Evolutionary conservation across 2,329 filamentous ascomycete species (phyloP).

Genomic region (Ophiostoma fasciatum): DNA sequence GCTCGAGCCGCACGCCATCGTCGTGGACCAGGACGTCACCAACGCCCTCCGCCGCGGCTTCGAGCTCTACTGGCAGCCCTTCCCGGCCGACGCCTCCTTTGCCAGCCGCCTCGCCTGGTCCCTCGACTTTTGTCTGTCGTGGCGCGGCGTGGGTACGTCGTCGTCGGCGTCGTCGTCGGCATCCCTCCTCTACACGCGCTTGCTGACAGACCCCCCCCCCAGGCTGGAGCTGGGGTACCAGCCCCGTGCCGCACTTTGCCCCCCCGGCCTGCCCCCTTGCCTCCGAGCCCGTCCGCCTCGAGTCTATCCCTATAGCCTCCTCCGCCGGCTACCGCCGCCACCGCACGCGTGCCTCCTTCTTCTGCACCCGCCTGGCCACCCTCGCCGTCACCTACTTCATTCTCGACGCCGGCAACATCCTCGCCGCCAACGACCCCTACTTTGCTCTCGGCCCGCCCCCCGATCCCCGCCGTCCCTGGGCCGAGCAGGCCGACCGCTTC

Average conservation of each 20-base stretch:
- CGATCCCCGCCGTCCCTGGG: slow-evolving; percentile 16
- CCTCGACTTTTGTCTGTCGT: slow-evolving; percentile 36
- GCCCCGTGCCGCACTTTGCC: slow-evolving; percentile 29
- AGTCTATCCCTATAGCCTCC: slow-evolving; percentile 26
- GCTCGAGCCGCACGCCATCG: slow-evolving; percentile 8
- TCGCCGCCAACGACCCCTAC: slow-evolving; percentile 65
- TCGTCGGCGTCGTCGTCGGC: background rate
- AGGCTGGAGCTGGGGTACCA: slow-evolving; percentile 45
- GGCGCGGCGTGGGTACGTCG: slow-evolving; percentile 35
- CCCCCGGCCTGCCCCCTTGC: slow-evolving; percentile 26
- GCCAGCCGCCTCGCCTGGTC: slow-evolving; percentile 38
- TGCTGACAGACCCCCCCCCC: background rate
- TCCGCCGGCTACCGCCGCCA: slow-evolving; percentile 30
- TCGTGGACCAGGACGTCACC: slow-evolving; percentile 13
- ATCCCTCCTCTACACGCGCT: background rate
- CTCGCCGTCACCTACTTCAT: slow-evolving; percentile 46
- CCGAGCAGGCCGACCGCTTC: slow-evolving; percentile 9
- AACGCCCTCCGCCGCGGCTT: slow-evolving; percentile 17
- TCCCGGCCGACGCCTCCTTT: slow-evolving; percentile 34
- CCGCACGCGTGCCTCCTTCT: slow-evolving; percentile 27
- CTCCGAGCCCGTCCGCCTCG: slow-evolving; percentile 25
- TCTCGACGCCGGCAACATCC: slow-evolving; percentile 54
- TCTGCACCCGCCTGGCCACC: slow-evolving; percentile 27
- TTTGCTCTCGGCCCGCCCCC: slow-evolving; percentile 40
- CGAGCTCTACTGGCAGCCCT: slow-evolving; percentile 47